Evolutionary conservation across 2,329 filamentous ascomycete species (phyloP), one percentile per base, ranked within the genome.

Genomic region (Didymella arachidicola): DNA sequence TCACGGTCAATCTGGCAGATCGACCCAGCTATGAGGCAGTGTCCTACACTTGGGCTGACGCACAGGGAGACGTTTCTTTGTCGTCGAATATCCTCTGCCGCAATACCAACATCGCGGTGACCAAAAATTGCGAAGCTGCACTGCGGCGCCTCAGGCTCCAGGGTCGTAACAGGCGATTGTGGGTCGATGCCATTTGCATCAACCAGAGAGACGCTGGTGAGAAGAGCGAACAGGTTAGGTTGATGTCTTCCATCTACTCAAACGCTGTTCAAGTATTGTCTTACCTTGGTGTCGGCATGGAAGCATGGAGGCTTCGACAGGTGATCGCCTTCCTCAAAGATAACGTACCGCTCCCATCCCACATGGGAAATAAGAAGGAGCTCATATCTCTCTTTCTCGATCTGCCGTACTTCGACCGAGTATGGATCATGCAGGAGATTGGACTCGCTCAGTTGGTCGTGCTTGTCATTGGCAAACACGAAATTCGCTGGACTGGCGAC

Each of bases 121-220:
- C 63, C 14, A 30, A 19, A 8, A 66, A 61, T 29, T 66, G 63
- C 32, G 55, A 66, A 18, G 47, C 51, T 3, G 56, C 50, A 8
- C 57, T 63, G 12, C 56, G 53, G 3, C 54, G 55, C 3, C 48
- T 61, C 7, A 58, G 57, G 29, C 26, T 54, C 1, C 43, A 11
- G n/a, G 48, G 49, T 12, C 43, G 43, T 11, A 57, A 11, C 19
- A 52, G 61, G 25, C 30, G 18, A 1, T 25, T 68, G 14, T 70
- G 65, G 66, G 32, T 69, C 7, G 66, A 70, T 45, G 52, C 62
- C 2, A 52, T 69, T 12, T 69, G 63, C 43, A 69, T 68, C n/a
- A 48, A 69, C 10, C 66, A 69, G 26, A 50, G 12, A 26, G 59
- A 65, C 12, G 25, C 32, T 0, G 3, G 26, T 1, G 63, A 68